Evolutionary conservation across 2,329 filamentous ascomycete genomes (phyloP), one percentile per base, ranked within the genome.

Genomic region (Exophiala lecanii-corni): DNA sequence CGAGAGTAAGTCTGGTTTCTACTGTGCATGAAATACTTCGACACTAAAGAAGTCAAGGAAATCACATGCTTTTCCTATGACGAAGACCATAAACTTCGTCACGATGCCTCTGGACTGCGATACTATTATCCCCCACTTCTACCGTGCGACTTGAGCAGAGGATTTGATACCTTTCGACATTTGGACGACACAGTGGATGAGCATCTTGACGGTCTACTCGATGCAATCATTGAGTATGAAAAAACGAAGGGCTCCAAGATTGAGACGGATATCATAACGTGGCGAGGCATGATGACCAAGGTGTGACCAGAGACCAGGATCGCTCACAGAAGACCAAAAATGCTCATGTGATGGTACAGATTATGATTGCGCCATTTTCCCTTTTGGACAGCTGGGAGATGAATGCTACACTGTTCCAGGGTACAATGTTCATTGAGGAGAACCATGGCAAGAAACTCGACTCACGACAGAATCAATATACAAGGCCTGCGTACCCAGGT

Each of bases 201-300:
- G 56, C 92, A 98, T 65, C 71, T 98, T 3, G 86, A 94, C 59
- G 84, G 84, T 48, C 70, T 98, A 20, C 71, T 98, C 16, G 81
- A 79, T 47, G 83, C 89, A 1, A 79, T 98, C 34, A 72, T 81
- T 36, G 75, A 76, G 18, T 73, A 86, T 53, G 92, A 97, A 65
- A 73, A 81, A 61, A 72, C 80, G 53, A 78, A 75, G 1, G 76
- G 78, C 2, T 73, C 78, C 57, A 82, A 76, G 59, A 81, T 83
- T 21, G 81, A 89, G 49, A 83, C 84, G 2, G 81, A 94, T 56
- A 63, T 97, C 34, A 75, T 97, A 39, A 97, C 91, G 1, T 98
- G 91, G 91, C 75, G 92, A 58, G 92, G 92, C 26, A 96, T 97
- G 88, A 89, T 98, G 83, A 97, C 92, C 50, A 98, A 96, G 75